Base-by-base conservation (phyloP, 2,329 filamentous ascomycete genomes). In the Arthrobotrys entomopaga region DNA sequence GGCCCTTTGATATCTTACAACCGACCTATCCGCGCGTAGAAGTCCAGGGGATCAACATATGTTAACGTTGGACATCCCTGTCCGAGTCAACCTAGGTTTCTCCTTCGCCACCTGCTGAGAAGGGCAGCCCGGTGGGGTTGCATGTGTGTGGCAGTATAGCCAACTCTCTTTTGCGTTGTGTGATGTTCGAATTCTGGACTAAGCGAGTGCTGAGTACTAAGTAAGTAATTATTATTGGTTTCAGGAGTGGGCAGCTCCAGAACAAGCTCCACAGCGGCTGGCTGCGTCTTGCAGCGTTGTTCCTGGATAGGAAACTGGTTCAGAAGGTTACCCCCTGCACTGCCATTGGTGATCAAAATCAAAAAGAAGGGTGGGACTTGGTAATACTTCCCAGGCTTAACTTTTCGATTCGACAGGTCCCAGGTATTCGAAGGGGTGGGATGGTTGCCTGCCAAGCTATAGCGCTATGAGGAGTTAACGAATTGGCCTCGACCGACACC, bases 401-500 rank as follows among this genome's bases (percentile, higher is more conserved):
- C 8, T 20, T 19, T 48, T 24, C 38, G 16, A 53, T 54, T 53
- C 48, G 49, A 64, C 29, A 59, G 66, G 66, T 71, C 49, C 58
- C 58, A 34, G 29, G 29, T 7, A 34, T 34, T 34, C 29, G 29
- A 34, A n/a, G n/a, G 54, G 52, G 46, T 46, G 43, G n/a, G n/a
- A 38, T 71, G 59, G 59, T 54, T 71, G 66, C 66, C 66, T 71
- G 66, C 66, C 66, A 71, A 71, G 66, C n/a, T n/a, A n/a, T n/a
- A n/a, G n/a, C n/a, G n/a, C n/a, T n/a, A 50, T 11, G 15, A n/a
- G 26, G 43, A 20, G 16, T 16, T 13, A 29, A 48, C 11, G 34
- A 10, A 29, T 22, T 34, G 3, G 46, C 11, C 20, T 20, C 19
- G 22, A 15, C 7, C n/a, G 19, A 61, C n/a, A n/a, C n/a, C 58